A percentile compares a stretch with the other conserved stretches of the same genome.
phyloP scores from a whole-genome alignment of 768 basidiomycete genomes.

The Termitomyces sp. region DNA sequence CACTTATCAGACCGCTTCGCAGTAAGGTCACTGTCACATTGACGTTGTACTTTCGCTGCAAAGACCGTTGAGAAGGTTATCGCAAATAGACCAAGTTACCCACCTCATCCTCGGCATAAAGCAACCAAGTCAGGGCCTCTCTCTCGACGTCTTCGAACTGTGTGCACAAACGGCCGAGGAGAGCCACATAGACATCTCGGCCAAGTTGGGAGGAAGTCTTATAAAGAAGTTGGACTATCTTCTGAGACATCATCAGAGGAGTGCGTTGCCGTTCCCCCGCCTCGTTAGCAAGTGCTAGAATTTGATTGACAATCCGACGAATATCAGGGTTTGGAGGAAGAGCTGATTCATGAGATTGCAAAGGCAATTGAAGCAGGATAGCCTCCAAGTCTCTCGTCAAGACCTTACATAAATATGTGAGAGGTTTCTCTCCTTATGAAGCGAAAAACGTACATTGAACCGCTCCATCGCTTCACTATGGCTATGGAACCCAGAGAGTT shows the following conservation, averaged over 20 bases:
- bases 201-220: constrained; percentile 84
- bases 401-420: constrained; percentile 22
- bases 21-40: constrained; percentile 89
- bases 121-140: constrained; percentile 94
- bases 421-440: constrained; percentile 2
- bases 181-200: constrained; percentile 87
- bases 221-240: constrained; percentile 93
- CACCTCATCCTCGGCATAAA: constrained; percentile 96
- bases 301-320: constrained; percentile 78
- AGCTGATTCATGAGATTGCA: constrained; percentile 56
- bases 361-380: constrained; percentile 69
- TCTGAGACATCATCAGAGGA: constrained; percentile 90
- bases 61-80: constrained; percentile 10
- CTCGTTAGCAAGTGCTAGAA: constrained; percentile 77
- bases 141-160: constrained; percentile 90
- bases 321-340: constrained; percentile 85
- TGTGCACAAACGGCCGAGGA: constrained; percentile 87
- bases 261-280: constrained; percentile 81
- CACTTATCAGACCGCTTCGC: constrained; percentile 76
- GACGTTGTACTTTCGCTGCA: constrained; percentile 92
- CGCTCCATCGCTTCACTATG: constrained; percentile 89
- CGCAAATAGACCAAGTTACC: constrained; percentile 19
- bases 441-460: constrained; percentile 56
- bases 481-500: constrained; percentile 48
- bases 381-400: constrained; percentile 73